Base-by-base conservation (phyloP, 2,329 filamentous ascomycete species). In the Clarireedia paspali region DNA sequence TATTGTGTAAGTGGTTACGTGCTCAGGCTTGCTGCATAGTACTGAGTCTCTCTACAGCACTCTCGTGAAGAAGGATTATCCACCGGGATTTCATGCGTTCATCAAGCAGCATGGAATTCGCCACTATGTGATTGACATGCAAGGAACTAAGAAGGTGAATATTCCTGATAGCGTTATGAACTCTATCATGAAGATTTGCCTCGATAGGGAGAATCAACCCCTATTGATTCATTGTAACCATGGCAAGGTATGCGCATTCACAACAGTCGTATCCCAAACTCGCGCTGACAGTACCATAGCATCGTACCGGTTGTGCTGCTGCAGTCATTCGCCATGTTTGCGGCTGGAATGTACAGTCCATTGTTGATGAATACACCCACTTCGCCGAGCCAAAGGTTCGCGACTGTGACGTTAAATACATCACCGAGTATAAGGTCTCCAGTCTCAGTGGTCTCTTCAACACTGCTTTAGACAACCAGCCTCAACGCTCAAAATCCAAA, bases 221-320 rank as follows among this genome's bases (percentile, higher is more conserved):
- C 72, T 96, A 10, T 77, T 96, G 40, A 80, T 96, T 47, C 91
- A 96, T 71, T 96, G 91, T 78, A 96, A 96, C 68, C 91, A 95
- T 64, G 91, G 91, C 68, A 94, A 85, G 73, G 82, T 55, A 52
- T n/a, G 49, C 50, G 6, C 4, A 26, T 26, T 44, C 42, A n/a
- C 39, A 10, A 2, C 4, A 23, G 20, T 5, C 10, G 24, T 42
- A 24, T 6, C 30, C 17, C 27, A 12, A 40, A 10, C 38, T 3
- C 27, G 39, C 20, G 45, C 62, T 67, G 40, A 67, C 47, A 26
- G 15, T 46, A 4, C 38, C 23, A 27, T 59, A 89, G 79, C 91
- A 96, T 68, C 87, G 91, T 57, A 96, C 91, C 17, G 91, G 91
- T 23, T 96, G 91, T 67, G 86, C 94, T n/a, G 80, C 91, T 49